phyloP scores from a whole-genome alignment of 768 basidiomycete genomes.

The Amanita polypyramis region DNA sequence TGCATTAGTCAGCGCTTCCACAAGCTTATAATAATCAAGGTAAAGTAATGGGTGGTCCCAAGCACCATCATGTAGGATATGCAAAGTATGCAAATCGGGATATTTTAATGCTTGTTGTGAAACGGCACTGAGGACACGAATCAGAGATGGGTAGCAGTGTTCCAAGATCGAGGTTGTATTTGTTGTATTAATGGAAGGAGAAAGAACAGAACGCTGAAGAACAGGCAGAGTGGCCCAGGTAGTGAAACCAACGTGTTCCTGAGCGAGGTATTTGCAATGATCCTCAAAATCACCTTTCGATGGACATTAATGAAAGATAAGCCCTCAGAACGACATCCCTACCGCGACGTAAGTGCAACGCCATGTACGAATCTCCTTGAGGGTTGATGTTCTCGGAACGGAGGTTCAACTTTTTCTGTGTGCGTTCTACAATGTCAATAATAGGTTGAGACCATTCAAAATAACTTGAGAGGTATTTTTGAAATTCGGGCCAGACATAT shows the following conservation, averaged over 20 bases:
- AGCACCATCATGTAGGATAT: slow-evolving; percentile 36
- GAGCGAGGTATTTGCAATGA: slow-evolving; percentile 28
- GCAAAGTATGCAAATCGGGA: slow-evolving; percentile 27
- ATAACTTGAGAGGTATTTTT: slow-evolving; percentile 25
- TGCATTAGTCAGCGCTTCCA: slow-evolving; percentile 23
- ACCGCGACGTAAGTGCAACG: slow-evolving; percentile 37
- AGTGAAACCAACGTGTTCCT: slow-evolving; percentile 27
- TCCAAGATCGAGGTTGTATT: slow-evolving; percentile 27
- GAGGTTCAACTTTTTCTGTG: slow-evolving; percentile 24
- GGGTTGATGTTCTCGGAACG: slow-evolving; percentile 13
- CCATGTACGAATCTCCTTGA: slow-evolving; percentile 29
- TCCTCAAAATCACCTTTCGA: slow-evolving; percentile 30
- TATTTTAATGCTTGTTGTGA: slow-evolving; percentile 22
- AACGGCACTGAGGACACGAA: slow-evolving; percentile 30
- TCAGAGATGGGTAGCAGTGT: slow-evolving; percentile 35
- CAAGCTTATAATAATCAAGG: slow-evolving; percentile 29
- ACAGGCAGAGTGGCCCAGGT: slow-evolving; percentile 38
- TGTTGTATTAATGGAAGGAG: slow-evolving; percentile 24
- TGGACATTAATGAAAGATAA: background rate
- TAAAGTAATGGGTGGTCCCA: slow-evolving; percentile 37
- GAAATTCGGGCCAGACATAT: slow-evolving; percentile 29
- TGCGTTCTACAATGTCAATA: slow-evolving; percentile 22
- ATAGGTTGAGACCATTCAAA: slow-evolving; percentile 33
- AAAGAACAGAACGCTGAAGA: slow-evolving; percentile 19
- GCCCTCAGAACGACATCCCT: background rate